Base-by-base conservation (phyloP, 1,139 yeast genomes). In the Arxiozyma telluris region DNA sequence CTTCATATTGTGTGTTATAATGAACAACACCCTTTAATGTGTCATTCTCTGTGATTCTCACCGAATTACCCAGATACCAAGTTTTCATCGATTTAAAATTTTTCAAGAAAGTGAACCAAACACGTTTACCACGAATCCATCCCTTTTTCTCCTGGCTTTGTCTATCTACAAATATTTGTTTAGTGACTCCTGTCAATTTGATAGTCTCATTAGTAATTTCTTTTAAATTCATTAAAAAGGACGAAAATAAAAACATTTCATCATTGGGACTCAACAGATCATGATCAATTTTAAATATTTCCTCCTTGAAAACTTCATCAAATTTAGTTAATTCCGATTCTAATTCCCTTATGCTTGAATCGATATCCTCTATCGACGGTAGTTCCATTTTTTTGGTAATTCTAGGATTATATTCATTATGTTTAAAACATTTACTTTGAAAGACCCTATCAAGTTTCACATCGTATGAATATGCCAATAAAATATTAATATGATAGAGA, bases 171-270 rank as follows among this genome's bases (percentile, higher is more conserved):
- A 71, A 60, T 17, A 77, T 60, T 3, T 55, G 57, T 20, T 71
- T 64, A 1, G 71, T 59, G 44, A 70, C 70, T 8, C 67, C 67
- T 53, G 76, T 61, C 44, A 76, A 55, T 17, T 62, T 59, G 22
- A 72, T 64, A 7, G 73, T 61, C 2, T 67, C 58, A 41, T 70
- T 65, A 0, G 76, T 69, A 27, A 71, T 65, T 58, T 76, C 76
- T 55, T 77, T 71, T 50, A 76, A 67, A 59, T 78, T 78, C 65
- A 78, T 70, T 30, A 77, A 56, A 58, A 77, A 78, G 0, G 80
- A 75, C 0, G 81, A 76, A 9, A 78, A 55, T 27, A 78, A 59
- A 57, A 78, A 78, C 67, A 75, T 71, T 58, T 77, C 80, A 55
- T 77, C 81, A 53, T 75, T 70, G 9, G 81, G 79, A 49, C 73